Base-by-base conservation (phyloP, 148 eudicot species). In the Heliosperma pusillum region DNA sequence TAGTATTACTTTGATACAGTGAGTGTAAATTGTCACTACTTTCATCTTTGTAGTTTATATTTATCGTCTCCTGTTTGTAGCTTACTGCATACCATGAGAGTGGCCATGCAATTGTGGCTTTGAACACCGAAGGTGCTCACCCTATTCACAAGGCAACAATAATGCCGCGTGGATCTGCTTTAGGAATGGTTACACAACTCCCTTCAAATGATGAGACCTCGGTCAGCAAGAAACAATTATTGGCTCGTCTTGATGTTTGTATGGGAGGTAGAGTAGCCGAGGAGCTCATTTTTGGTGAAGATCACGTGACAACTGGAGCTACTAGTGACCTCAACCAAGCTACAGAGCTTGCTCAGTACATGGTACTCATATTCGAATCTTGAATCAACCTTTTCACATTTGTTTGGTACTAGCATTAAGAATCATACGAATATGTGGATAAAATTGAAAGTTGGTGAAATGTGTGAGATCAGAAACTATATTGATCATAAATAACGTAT, bases 261-360 rank as follows among this genome's bases (percentile, higher is more conserved):
- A 95, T 92, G 99, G 99, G 99, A 44, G 99, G 99, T 64, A 77
- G 97, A 82, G 99, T 92, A 15, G 99, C 99, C 4, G 99, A 95
- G 79, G 99, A 95, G 87, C 92, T 95, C 53, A 90, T 95, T 67
- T 95, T 95, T 79, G 99, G 99, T 65, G 83, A 84, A 82, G 97
- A 95, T 66, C 78, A 95, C 76, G 79, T 95, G 44, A 95, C 99
- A 8, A 92, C 99, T 72, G 99, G 99, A 67, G 99, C 99, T 24
- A 90, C 94, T 66, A 92, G 97, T 75, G 99, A 95, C 81, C 96
- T 95, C 47, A 81, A 82, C 67, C 82, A 92, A 21, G 99, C 99
- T 73, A 92, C 99, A 16, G 91, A 90, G 77, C 93, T 95, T 81
- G 99, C 99, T 45, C 92, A 90, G 62, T 95, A 89, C 74, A 95